A percentile compares a stretch with the other conserved stretches of the same genome.
phyloP scores from a whole-genome alignment of 163 green algal genomes.

The Chlorella variabilis region DNA sequence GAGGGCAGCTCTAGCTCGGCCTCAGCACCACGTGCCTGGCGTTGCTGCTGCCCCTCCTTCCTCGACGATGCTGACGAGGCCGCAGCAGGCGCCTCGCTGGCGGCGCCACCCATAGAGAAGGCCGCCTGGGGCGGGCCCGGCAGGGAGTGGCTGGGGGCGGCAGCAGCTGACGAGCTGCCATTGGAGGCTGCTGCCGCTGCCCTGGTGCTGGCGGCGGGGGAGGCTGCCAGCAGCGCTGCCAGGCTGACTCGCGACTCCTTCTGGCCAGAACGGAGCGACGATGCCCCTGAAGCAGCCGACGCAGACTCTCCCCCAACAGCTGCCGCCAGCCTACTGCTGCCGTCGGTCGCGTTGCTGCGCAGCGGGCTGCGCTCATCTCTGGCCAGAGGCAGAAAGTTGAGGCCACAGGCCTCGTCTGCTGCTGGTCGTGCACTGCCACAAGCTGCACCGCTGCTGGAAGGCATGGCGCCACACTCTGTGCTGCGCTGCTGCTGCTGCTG shows the following conservation, averaged over 20 bases:
- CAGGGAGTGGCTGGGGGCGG: too few relatives aligned
- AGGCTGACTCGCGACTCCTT: neutral
- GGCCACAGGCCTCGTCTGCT: neutral
- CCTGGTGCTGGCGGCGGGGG: neutral
- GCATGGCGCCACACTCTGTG: too few relatives aligned
- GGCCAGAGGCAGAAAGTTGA: neutral
- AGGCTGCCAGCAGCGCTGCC: neutral
- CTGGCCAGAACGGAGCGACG: too few relatives aligned
- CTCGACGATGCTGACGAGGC: neutral
- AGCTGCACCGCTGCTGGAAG: too few relatives aligned
- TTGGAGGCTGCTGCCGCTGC: too few relatives aligned
- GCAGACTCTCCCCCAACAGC: neutral
- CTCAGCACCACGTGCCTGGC: too few relatives aligned
- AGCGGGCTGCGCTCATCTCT: slow-evolving; percentile 5
- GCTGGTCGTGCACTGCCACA: too few relatives aligned
- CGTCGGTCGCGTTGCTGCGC: neutral
- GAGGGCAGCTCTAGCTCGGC: too few relatives aligned
- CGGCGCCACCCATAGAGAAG: too few relatives aligned
- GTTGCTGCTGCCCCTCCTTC: neutral
- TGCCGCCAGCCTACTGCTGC: neutral
- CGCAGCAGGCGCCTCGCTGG: neutral
- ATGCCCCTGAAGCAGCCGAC: neutral
- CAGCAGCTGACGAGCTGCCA: too few relatives aligned
- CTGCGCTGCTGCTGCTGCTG: neutral
- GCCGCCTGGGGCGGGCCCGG: too few relatives aligned